Evolutionary conservation across 345 rosid species (phyloP), one percentile per base, ranked within the genome.

Genomic region (Cochlearia excelsa): DNA sequence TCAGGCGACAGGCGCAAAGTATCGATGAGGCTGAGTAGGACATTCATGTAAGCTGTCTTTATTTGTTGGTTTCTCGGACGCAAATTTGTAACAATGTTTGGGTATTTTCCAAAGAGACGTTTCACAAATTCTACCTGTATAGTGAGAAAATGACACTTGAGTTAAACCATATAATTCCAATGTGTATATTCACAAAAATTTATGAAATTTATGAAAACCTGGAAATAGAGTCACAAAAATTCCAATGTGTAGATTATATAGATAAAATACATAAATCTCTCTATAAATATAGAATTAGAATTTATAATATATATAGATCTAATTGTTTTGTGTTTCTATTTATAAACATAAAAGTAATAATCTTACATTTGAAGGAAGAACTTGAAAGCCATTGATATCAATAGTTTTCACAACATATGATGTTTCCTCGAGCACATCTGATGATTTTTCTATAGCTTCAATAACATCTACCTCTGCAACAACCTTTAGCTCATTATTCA

Each of bases 391-490:
- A 47, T 47, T 47, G 49, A 47, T 5, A 8, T 37, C 40, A 3
- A 6, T 34, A 6, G 37, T 34, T 34, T 34, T 34, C 37, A 34
- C 0, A 16, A 16, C 23, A 16, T 16, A 16, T 16, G 23, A 16
- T 16, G 23, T 16, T 37, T 53, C 48, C 4, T 49, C 33, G 0
- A n/a, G 3, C n/a, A 29, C 61, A 44, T 53, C 60, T 9, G 34
- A 27, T 9, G 34, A 27, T 34, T 34, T 46, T 1, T 52, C 66
- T 28, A 50, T 16, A 38, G 30, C 57, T 16, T 48, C 49, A 29
- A 61, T 30, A 38, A 54, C 56, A 2, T 47, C 8, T 59, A 88
- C 81, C 72, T 86, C 88, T 60, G 84, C 90, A 77, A 81, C 88
- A 59, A 88, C 64, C 5, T 76, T 51, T 54, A 81, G 74, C 1